phyloP scores from a whole-genome alignment of 2,329 filamentous ascomycete species.

The Trichophyton simii region DNA sequence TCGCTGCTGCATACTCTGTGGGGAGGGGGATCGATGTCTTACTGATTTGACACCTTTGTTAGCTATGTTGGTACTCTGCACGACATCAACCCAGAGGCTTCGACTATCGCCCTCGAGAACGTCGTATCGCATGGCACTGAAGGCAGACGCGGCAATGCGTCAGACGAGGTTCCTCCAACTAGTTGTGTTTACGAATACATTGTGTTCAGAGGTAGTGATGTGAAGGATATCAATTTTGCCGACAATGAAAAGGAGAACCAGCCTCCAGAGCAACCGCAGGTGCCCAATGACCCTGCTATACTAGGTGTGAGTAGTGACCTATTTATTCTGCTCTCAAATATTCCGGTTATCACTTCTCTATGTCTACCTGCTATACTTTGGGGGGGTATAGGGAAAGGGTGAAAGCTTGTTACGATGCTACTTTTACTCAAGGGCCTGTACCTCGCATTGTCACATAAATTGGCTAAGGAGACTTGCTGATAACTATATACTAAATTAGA shows the following conservation, averaged over 20 bases:
- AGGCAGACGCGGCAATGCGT: conserved; percentile 64
- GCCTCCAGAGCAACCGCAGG: conserved; percentile 60
- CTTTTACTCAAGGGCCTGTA: background rate
- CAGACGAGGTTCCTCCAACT: conserved; percentile 71
- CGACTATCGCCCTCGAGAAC: conserved; percentile 93
- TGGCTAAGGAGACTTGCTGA: background rate
- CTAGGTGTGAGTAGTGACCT: conserved; percentile 65
- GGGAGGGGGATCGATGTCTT: background rate
- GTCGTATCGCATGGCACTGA: conserved; percentile 91
- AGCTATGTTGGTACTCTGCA: conserved; percentile 94
- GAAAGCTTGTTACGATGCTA: conserved; percentile 40
- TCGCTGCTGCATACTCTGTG: conserved; percentile 9
- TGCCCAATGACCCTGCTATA: conserved; percentile 92
- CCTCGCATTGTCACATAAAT: background rate
- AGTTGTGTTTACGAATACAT: conserved; percentile 96
- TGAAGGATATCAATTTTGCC: conserved; percentile 93
- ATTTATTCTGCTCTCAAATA: background rate
- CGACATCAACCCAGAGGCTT: conserved; percentile 95
- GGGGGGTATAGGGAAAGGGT: conserved; percentile 81
- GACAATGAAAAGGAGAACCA: conserved; percentile 61
- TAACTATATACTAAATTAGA: background rate
- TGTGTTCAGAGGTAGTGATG: conserved; percentile 93
- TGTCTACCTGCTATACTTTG: conserved; percentile 53
- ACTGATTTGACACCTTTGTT: conserved; percentile 5
- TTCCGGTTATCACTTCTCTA: conserved; percentile 6